Base-by-base conservation (phyloP, 352 stramenopile genomes). In the Pythium dissotocum region DNA sequence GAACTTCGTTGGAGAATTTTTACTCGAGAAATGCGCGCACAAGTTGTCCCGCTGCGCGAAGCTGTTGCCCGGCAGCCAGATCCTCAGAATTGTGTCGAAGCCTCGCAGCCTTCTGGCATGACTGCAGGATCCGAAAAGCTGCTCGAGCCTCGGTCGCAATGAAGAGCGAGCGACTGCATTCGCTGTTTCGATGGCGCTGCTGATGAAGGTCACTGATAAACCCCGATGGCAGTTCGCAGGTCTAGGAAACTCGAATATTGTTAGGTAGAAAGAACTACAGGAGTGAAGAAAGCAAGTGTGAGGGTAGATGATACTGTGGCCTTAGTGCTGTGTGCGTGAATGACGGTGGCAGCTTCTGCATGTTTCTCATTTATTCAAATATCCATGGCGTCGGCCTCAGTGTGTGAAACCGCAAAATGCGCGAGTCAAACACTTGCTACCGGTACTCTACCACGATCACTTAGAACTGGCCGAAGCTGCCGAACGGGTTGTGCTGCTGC, bases 391-490 rank as follows among this genome's bases (percentile, higher is more conserved):
- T 46, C 46, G 52, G 6, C 5, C 13, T 14, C 12, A 21, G 16
- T 58, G 52, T 10, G 12, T 2, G 16, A 28, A 32, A 14, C 18
- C 18, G 38, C 38, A 44, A 6, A 13, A 53, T 48, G 46, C 46
- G 21, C 46, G 46, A 53, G 46, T 18, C 6, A 30, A 12, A 28
- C 21, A 9, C 4, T 28, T 30, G 21, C 46, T 12, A 53, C 21
- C 8, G 46, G 38, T 2, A 44, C 38, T 44, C 9, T 13, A 14
- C 46, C 21, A 53, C 46, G 46, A 51, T 53, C 30, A 60, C 35
- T 72, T 68, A 85, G 60, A 85, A 85, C 48, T 73, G 76, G 42
- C 82, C 80, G 46, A 93, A 90, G 58, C 78, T 79, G 46, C 73
- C 58, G 59, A 89, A 90, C 14, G 80, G 74, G 65, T 81, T 75